A percentile compares a stretch with the other conserved stretches of the same genome.
phyloP scores from a whole-genome alignment of 2,329 filamentous ascomycete species.

The Colletotrichum sp. region DNA sequence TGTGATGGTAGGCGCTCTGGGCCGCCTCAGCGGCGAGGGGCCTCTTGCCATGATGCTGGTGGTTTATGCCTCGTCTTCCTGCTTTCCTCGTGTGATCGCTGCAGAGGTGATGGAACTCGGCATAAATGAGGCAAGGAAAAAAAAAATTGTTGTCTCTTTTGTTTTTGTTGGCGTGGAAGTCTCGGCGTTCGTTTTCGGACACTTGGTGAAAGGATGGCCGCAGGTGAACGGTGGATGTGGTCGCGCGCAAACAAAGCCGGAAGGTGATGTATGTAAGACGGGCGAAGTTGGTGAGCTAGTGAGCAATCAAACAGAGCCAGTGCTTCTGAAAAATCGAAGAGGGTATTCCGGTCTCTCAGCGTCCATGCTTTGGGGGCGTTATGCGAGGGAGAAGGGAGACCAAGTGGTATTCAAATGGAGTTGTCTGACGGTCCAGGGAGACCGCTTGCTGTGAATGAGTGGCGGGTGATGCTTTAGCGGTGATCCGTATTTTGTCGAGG shows the following conservation, averaged over 20 bases:
- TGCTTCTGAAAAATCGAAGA: neutral
- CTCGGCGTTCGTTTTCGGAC: neutral
- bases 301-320: neutral
- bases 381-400: neutral
- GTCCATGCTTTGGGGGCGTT: neutral
- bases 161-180: neutral
- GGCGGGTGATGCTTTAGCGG: neutral
- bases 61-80: neutral
- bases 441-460: neutral
- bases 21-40: constrained; percentile 8
- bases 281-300: neutral
- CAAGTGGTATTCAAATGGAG: neutral
- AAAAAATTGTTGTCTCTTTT: neutral
- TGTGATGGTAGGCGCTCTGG: constrained; percentile 23
- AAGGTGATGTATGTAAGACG: neutral
- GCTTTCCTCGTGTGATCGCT: neutral
- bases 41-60: constrained; percentile 1
- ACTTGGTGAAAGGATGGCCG: neutral
- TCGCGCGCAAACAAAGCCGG: constrained; percentile 9
- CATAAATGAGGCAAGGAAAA: neutral
- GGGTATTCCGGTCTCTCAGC: neutral
- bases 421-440: neutral
- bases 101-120: neutral
- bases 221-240: neutral
- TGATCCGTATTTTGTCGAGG: neutral